Evolutionary conservation across 176 grass and related monocot species (phyloP).

Genomic region (Rhipidocladum racemiflorum): DNA sequence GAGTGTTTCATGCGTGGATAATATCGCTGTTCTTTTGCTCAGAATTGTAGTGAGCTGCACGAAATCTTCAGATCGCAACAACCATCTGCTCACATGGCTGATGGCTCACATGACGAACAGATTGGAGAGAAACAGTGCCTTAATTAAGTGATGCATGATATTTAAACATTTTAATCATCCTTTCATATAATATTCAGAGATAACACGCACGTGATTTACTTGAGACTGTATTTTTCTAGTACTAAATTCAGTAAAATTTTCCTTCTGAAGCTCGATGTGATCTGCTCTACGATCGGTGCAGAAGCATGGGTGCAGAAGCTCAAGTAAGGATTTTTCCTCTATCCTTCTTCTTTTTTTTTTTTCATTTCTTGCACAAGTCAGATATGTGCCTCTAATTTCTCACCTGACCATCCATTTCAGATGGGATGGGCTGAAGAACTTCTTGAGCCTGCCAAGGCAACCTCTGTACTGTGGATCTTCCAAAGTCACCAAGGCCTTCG

Average conservation of each 20-base stretch:
- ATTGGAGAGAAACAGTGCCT: neutral
- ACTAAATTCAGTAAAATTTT: neutral
- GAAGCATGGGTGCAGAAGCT: slow-evolving; percentile 76
- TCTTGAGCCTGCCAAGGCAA: slow-evolving; percentile 32
- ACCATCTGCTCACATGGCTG: neutral
- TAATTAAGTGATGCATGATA: neutral
- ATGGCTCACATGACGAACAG: neutral
- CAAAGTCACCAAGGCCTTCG: slow-evolving; percentile 34
- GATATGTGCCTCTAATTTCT: neutral
- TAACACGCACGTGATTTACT: neutral
- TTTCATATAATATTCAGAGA: neutral
- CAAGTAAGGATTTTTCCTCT: slow-evolving; percentile 32
- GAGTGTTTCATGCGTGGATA: neutral
- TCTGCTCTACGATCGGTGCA: slow-evolving; percentile 63
- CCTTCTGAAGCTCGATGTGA: slow-evolving; percentile 54
- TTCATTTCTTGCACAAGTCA: neutral
- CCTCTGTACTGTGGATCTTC: slow-evolving; percentile 34
- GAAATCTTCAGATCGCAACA: neutral
- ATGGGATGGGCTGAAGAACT: slow-evolving; percentile 53
- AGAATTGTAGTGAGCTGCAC: neutral
- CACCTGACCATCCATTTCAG: neutral
- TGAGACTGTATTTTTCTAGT: neutral
- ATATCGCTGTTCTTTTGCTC: neutral
- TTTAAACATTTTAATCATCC: neutral
- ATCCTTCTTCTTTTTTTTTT: neutral